Conservation (phyloP, 2,329 filamentous ascomycete genomes). For the Aspergillus quadrilineatus region DNA sequence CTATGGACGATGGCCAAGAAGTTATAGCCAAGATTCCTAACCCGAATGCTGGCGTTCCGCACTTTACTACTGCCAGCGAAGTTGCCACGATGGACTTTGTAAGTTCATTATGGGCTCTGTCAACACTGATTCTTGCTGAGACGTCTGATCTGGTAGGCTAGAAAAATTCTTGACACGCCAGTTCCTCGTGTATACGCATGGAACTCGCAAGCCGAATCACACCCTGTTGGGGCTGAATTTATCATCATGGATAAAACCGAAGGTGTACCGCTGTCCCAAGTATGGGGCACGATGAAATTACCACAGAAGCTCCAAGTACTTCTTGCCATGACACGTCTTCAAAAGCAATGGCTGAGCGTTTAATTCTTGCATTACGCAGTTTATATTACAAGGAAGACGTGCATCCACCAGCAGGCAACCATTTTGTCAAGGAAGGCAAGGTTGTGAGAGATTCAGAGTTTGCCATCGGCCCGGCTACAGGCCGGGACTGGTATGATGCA, state of each 20-base stretch:
- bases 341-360: constrained; percentile 29
- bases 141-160: constrained; percentile 19
- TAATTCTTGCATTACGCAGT: constrained; percentile 31
- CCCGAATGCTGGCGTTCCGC: constrained; percentile 29
- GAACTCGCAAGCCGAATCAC: constrained; percentile 22
- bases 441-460: constrained; percentile 23
- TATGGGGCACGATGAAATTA: constrained; percentile 26
- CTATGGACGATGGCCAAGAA: constrained; percentile 31
- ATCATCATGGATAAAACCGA: constrained; percentile 26
- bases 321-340: constrained; percentile 27
- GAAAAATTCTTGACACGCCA: constrained; percentile 24
- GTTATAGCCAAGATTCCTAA: constrained; percentile 38
- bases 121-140: constrained; percentile 15
- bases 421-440: constrained; percentile 26
- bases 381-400: constrained; percentile 28
- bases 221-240: constrained; percentile 24
- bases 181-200: constrained; percentile 22
- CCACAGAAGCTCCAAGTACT: constrained; percentile 27
- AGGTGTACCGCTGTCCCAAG: constrained; percentile 26
- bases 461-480: constrained; percentile 27
- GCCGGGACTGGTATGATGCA: constrained; percentile 29
- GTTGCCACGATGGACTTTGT: constrained; percentile 35
- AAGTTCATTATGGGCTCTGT: constrained; percentile 5
- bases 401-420: constrained; percentile 18
- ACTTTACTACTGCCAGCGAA: constrained; percentile 37